Percentiles rank a stretch among this genome's conserved stretches.
These are phyloP conservation scores for Pezicula rhizophila DNA, from an alignment of 2,329 filamentous ascomycete genomes.

Conservation along the genomic window DNA sequence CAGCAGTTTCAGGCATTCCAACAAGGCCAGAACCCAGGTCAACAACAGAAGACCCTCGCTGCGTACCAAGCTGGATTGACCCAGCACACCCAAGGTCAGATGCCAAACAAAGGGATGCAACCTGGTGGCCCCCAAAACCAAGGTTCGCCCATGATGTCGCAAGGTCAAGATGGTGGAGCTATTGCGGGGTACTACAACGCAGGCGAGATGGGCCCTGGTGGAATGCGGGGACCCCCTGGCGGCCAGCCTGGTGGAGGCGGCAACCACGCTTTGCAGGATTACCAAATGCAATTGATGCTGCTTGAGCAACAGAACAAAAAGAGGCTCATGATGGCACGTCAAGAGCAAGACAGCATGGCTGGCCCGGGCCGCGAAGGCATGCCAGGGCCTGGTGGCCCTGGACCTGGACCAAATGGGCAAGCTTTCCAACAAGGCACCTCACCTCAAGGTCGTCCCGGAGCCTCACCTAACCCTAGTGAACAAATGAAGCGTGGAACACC, in stretches of 20 bases:
- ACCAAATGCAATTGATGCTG: slow-evolving; percentile 85
- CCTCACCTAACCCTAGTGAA: slow-evolving; percentile 71
- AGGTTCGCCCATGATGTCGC: slow-evolving; percentile 76
- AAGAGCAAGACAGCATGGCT: slow-evolving; percentile 62
- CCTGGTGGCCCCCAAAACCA: slow-evolving; percentile 65
- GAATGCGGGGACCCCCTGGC: slow-evolving; percentile 50
- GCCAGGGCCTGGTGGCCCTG: slow-evolving; percentile 48
- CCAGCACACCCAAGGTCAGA: slow-evolving; percentile 72
- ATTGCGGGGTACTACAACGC: slow-evolving; percentile 58
- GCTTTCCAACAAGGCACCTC: slow-evolving; percentile 62
- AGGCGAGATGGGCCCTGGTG: slow-evolving; percentile 48
- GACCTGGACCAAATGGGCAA: slow-evolving; percentile 51
- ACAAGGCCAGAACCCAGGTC: slow-evolving; percentile 31
- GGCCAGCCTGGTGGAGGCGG: slow-evolving; percentile 28
- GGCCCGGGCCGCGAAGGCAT: slow-evolving; percentile 39
- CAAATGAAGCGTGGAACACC: slow-evolving; percentile 75
- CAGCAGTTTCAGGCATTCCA: slow-evolving; percentile 65
- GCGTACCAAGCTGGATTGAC: slow-evolving; percentile 81
- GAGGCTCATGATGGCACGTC: slow-evolving; percentile 74
- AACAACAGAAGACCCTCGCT: slow-evolving; percentile 63
- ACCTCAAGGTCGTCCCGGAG: slow-evolving; percentile 61
- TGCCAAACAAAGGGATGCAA: slow-evolving; percentile 77
- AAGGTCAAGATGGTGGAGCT: slow-evolving; percentile 58
- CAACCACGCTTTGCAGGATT: slow-evolving; percentile 79
- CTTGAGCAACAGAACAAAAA: slow-evolving; percentile 87